Percentiles rank a stretch among this genome's conserved stretches.
Conservation (phyloP, 1,139 yeast species). For the Saccharomyces hybrid region DNA sequence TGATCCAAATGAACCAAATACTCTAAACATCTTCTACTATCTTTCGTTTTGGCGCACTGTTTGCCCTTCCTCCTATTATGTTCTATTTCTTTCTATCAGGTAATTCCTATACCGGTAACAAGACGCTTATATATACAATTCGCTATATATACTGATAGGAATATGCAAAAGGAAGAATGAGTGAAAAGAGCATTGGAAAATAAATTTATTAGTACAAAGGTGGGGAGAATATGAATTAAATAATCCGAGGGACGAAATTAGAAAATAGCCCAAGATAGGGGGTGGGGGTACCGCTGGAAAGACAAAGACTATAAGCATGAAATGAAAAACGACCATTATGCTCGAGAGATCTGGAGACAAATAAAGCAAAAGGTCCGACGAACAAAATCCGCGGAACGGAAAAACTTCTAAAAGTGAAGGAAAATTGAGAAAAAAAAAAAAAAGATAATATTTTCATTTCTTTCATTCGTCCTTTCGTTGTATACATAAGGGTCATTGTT, state of each 20-base stretch:
- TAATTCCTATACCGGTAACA: not conserved
- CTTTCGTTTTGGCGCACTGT: not conserved
- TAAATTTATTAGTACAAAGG: not conserved
- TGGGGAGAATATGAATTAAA: not conserved
- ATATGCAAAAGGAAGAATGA: not conserved
- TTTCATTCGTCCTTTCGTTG: not conserved
- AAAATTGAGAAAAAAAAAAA: not conserved
- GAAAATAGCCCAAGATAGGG: not conserved
- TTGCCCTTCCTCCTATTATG: not conserved
- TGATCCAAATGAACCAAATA: conserved; percentile 23
- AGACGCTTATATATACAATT: not conserved
- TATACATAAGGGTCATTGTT: not conserved
- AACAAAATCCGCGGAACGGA: conserved; percentile 1
- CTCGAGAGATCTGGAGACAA: conserved; percentile 1
- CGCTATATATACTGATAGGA: not conserved
- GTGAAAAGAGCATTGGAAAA: not conserved
- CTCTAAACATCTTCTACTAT: conserved; percentile 21
- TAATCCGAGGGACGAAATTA: not conserved
- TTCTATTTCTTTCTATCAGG: not conserved
- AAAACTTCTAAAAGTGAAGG: not conserved
- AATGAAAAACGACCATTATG: not conserved
- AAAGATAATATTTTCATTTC: not conserved
- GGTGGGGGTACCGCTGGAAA: not conserved
- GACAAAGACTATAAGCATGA: not conserved
- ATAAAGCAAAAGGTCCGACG: not conserved